These are phyloP conservation scores for Podila clonocystis DNA, from an alignment of 192 early-diverging fungal species.

Conservation along the genomic window DNA sequence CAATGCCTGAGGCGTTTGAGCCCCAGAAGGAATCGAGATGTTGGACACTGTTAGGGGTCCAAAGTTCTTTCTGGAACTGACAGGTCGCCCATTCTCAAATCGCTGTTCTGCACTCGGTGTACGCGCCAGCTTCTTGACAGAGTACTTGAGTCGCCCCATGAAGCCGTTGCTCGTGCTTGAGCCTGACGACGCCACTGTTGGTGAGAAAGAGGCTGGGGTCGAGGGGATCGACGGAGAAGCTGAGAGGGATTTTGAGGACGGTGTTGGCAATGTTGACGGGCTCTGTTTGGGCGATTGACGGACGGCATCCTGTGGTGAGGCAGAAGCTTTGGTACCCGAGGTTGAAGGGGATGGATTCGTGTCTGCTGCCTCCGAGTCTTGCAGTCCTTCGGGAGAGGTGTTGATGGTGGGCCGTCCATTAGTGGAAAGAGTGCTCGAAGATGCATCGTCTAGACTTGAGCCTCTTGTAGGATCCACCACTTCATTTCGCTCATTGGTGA, in stretches of 20 bases:
- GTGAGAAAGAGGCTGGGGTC: slow-evolving; percentile 11
- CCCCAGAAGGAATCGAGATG: slow-evolving; percentile 4
- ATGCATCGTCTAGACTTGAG: slow-evolving; percentile 10
- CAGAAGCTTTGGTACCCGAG: slow-evolving; percentile 4
- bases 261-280: slow-evolving; percentile 44
- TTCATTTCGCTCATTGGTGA: slow-evolving; percentile 37
- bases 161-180: slow-evolving; percentile 53
- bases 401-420: slow-evolving; percentile 32
- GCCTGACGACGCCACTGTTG: slow-evolving; percentile 28
- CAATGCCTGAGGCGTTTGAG: neutral
- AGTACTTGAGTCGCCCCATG: slow-evolving; percentile 62
- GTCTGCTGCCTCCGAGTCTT: neutral
- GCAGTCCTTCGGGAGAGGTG: slow-evolving; percentile 31
- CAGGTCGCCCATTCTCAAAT: slow-evolving; percentile 40
- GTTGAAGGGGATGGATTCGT: slow-evolving; percentile 2
- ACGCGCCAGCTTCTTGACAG: slow-evolving; percentile 57
- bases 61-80: slow-evolving; percentile 16
- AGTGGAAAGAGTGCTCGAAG: neutral
- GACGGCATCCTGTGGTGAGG: slow-evolving; percentile 1
- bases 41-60: neutral
- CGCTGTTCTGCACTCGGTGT: slow-evolving; percentile 54
- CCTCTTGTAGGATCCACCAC: slow-evolving; percentile 11
- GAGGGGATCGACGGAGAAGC: slow-evolving; percentile 35
- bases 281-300: slow-evolving; percentile 23
- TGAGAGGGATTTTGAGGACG: slow-evolving; percentile 36